Conservation (phyloP, 805 yeast species). For the Candida nitratophila region DNA sequence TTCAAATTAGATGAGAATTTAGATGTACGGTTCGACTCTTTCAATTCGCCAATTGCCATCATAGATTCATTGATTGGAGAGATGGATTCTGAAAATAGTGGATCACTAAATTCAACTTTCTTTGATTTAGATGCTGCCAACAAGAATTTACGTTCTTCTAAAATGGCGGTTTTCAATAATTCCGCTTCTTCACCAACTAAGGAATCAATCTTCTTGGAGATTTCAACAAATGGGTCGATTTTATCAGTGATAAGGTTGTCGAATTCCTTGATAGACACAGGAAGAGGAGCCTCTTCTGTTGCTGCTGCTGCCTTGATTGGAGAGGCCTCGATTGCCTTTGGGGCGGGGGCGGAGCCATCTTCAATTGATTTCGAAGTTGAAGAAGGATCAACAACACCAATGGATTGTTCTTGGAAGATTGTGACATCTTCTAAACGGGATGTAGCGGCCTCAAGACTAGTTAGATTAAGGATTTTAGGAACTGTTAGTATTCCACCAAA, state of each 20-base stretch:
- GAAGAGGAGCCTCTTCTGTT: slow-evolving; percentile 18
- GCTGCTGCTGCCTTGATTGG: slow-evolving; percentile 15
- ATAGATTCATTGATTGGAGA: slow-evolving; percentile 63
- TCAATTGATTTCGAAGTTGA: slow-evolving; percentile 6
- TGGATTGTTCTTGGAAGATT: slow-evolving; percentile 60
- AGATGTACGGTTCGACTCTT: slow-evolving; percentile 70
- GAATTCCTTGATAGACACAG: slow-evolving; percentile 45
- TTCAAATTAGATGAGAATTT: slow-evolving; percentile 64
- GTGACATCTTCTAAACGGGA: slow-evolving; percentile 88
- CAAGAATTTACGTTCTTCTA: slow-evolving; percentile 52
- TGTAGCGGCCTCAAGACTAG: slow-evolving; percentile 84
- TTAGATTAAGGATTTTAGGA: not conserved
- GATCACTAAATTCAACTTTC: slow-evolving; percentile 56
- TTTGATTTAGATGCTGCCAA: slow-evolving; percentile 50
- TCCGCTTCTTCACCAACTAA: slow-evolving; percentile 50
- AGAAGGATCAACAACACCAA: slow-evolving; percentile 16
- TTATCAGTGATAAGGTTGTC: slow-evolving; percentile 43
- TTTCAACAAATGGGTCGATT: slow-evolving; percentile 53
- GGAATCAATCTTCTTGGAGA: slow-evolving; percentile 49
- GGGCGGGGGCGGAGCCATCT: slow-evolving; percentile 10
- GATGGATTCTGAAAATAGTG: slow-evolving; percentile 48
- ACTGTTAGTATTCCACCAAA: not conserved
- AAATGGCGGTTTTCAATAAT: slow-evolving; percentile 45
- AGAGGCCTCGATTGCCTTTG: slow-evolving; percentile 6
- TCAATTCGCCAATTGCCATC: slow-evolving; percentile 49